These are phyloP conservation scores for Castanea sativa DNA, from an alignment of 306 rosid genomes.

Conservation along the genomic window DNA sequence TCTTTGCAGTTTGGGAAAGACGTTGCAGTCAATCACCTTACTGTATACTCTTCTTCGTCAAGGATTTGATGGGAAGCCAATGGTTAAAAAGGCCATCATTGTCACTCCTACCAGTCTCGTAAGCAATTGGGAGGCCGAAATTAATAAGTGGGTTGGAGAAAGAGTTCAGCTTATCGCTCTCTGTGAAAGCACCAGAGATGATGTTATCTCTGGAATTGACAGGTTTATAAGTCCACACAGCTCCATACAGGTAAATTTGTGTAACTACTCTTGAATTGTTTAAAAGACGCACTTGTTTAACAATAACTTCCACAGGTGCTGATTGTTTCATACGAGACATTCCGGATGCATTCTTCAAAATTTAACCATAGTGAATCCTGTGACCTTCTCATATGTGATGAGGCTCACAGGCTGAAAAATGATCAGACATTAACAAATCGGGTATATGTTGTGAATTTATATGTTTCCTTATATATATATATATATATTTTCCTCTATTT, in stretches of 20 bases:
- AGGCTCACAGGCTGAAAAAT: conserved; percentile 96
- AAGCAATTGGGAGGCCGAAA: conserved; percentile 98
- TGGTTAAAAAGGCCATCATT: conserved; percentile 80
- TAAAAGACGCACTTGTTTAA: conserved; percentile 8
- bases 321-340: conserved; percentile 91
- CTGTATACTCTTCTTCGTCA: conserved; percentile 84
- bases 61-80: conserved; percentile 87
- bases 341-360: conserved; percentile 82
- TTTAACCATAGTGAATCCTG: conserved; percentile 71
- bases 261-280: conserved; percentile 5
- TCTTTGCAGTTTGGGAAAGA: conserved; percentile 86
- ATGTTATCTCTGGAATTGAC: conserved; percentile 79
- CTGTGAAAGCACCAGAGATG: conserved; percentile 84
- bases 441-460: conserved; percentile 42
- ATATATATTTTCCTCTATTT: not conserved
- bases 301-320: conserved; percentile 56
- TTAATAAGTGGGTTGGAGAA: conserved; percentile 85
- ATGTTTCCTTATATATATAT: not conserved
- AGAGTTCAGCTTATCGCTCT: conserved; percentile 76
- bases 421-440: conserved; percentile 93
- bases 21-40: conserved; percentile 91
- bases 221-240: conserved; percentile 60
- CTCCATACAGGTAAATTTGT: conserved; percentile 52
- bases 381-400: conserved; percentile 94
- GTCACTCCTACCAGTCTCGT: conserved; percentile 99